phyloP scores from a whole-genome alignment of 768 basidiomycete genomes.

The Suillus clintonianus region DNA sequence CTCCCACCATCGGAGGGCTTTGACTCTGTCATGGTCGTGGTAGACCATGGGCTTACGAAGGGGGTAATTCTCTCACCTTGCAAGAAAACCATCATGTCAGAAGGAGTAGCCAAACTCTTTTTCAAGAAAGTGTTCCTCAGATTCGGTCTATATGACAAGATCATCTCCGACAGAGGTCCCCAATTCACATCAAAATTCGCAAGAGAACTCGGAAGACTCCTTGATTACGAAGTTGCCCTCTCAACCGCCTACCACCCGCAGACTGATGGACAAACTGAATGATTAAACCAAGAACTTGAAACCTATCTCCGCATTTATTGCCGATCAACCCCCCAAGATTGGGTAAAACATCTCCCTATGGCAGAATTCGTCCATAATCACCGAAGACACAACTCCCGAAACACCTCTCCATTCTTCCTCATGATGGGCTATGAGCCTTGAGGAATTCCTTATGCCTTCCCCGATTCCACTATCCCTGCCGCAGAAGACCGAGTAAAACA shows the following conservation, averaged over 20 bases:
- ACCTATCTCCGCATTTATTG: background rate
- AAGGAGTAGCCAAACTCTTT: slow-evolving; percentile 12
- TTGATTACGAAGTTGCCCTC: slow-evolving; percentile 25
- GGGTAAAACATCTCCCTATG: slow-evolving; percentile 14
- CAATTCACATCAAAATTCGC: slow-evolving; percentile 24
- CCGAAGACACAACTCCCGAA: background rate
- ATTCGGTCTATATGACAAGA: slow-evolving; percentile 5
- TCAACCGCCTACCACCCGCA: slow-evolving; percentile 45
- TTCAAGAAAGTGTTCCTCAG: slow-evolving; percentile 1
- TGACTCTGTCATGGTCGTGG: too few species aligned
- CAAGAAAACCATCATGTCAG: slow-evolving; percentile 11
- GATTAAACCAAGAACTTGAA: background rate
- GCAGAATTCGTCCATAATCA: slow-evolving; percentile 14
- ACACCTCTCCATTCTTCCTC: background rate
- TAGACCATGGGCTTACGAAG: too few species aligned
- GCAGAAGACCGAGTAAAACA: too few species aligned
- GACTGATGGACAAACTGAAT: slow-evolving; percentile 42
- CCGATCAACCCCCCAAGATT: slow-evolving; percentile 1
- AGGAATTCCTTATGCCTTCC: too few species aligned
- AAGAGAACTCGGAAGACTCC: slow-evolving; percentile 15
- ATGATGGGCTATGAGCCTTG: slow-evolving; percentile 1
- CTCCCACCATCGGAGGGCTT: too few species aligned
- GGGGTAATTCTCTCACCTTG: too few species aligned
- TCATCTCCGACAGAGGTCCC: slow-evolving; percentile 10
- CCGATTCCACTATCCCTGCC: too few species aligned